Conservation (phyloP, 257 asterid species). For the Fraxinus cuspidata region DNA sequence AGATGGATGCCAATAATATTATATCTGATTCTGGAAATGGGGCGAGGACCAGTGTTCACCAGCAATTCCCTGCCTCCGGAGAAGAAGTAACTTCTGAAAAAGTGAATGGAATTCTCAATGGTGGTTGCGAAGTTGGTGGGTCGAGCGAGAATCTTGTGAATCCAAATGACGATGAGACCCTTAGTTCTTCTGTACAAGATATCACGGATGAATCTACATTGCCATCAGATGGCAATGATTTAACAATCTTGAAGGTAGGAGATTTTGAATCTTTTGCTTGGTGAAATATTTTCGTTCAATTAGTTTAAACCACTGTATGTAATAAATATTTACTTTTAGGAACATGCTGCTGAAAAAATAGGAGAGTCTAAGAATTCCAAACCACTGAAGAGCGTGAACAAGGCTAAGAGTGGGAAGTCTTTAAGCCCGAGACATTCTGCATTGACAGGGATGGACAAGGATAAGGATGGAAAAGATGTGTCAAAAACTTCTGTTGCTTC, state of each 20-base stretch:
- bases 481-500: slow-evolving; percentile 33
- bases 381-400: slow-evolving; percentile 18
- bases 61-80: slow-evolving; percentile 27
- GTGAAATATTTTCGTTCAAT: neutral
- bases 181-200: slow-evolving; percentile 18
- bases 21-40: slow-evolving; percentile 35
- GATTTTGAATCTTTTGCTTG: neutral
- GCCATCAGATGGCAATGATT: slow-evolving; percentile 37
- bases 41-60: slow-evolving; percentile 30
- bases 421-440: slow-evolving; percentile 22
- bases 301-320: neutral
- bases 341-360: neutral
- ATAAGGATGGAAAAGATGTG: slow-evolving; percentile 32
- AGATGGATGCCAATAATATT: slow-evolving; percentile 34
- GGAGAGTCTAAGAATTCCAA: slow-evolving; percentile 1
- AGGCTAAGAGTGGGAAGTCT: slow-evolving; percentile 37
- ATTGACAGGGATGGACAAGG: neutral
- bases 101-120: slow-evolving; percentile 32
- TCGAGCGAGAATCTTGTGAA: slow-evolving; percentile 33
- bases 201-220: slow-evolving; percentile 28
- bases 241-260: slow-evolving; percentile 33
- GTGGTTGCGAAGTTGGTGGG: slow-evolving; percentile 31
- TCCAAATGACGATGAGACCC: slow-evolving; percentile 26
- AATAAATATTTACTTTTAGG: slow-evolving; percentile 4
- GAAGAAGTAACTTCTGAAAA: slow-evolving; percentile 15